Evolutionary conservation across 495 filamentous ascomycete species (phyloP), one percentile per base, ranked within the genome.

Genomic region (Penicillium turbatum): DNA sequence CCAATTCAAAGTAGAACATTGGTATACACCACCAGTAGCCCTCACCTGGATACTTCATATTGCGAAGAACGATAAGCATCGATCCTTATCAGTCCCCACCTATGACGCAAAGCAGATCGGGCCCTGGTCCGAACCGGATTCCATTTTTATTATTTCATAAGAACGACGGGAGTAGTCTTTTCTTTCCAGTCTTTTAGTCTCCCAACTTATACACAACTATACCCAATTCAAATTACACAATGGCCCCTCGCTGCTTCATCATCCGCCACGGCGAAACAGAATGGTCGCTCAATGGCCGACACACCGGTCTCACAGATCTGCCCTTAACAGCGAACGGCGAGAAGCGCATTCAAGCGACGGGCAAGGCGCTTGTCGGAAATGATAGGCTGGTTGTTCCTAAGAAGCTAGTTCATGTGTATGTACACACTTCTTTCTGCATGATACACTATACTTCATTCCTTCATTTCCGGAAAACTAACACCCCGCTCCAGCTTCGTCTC

Each of bases 241-340:
- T 84, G 80, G 82, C 86, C 9, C 91, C 93, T 5, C 81, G 91
- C 44, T 86, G 91, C 68, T 97, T 97, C 79, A 87, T 98, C 54
- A 77, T 93, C 73, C 88, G 93, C 58, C 93, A 98, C 66, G 86
- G 86, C 71, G 93, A 98, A 72, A 98, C 93, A 3, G 90, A 95
- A 79, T 98, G 93, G 93, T 96, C 92, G 1, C 81, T 97, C 35
- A 90, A 89, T 62, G 93, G 92, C 53, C 84, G 86, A 19, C 92
- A 98, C 74, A 98, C 93, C 0, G 89, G 92, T 42, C 80, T 73
- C 24, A 89, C 87, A 24, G 93, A 98, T 57, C 84, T 98, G 17
- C 83, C 89, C 0, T 76, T 98, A 9, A 98, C 93, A 2, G 69
- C 81, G 11, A 89, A 90, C 67, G 93, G 93, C 31, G 91, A 96